Conservation (phyloP, 768 basidiomycete species). For the Rickenella mellea region DNA sequence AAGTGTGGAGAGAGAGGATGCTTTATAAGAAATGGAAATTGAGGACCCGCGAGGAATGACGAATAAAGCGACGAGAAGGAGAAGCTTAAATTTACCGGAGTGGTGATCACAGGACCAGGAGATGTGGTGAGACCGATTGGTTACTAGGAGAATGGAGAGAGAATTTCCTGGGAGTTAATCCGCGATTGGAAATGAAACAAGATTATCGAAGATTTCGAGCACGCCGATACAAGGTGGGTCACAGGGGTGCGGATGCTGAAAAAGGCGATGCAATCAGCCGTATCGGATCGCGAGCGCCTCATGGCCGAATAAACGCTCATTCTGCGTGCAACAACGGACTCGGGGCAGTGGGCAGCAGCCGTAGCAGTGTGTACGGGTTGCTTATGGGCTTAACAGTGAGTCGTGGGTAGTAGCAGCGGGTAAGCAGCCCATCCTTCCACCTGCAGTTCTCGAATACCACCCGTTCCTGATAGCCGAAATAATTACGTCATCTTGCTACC, state of each 20-base stretch:
- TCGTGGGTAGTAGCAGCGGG: not conserved
- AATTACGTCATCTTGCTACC: not conserved
- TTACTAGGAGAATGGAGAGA: conserved; percentile 1
- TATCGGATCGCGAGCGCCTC: no score
- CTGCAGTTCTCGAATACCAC: not conserved
- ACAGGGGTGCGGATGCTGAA: no score
- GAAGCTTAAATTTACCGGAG: conserved; percentile 9
- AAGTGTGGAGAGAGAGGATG: conserved; percentile 8
- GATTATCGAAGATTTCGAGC: no score
- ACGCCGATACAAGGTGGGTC: no score
- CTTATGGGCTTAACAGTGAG: not conserved
- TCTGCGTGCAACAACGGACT: no score
- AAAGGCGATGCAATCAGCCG: no score
- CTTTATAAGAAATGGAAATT: conserved; percentile 18
- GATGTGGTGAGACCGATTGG: conserved; percentile 5
- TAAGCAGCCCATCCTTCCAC: not conserved
- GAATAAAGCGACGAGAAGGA: conserved; percentile 5
- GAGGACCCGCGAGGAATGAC: conserved; percentile 3
- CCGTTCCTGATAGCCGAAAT: not conserved
- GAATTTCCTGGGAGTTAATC: not conserved
- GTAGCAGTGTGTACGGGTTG: no score
- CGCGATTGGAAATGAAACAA: not conserved
- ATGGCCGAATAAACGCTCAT: no score
- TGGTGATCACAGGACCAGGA: no score
- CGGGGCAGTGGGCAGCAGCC: no score